Percentiles rank a stretch among this genome's conserved stretches.
Evolutionary conservation across 768 basidiomycete species (phyloP).

Genomic region (Tremella fuciformis): DNA sequence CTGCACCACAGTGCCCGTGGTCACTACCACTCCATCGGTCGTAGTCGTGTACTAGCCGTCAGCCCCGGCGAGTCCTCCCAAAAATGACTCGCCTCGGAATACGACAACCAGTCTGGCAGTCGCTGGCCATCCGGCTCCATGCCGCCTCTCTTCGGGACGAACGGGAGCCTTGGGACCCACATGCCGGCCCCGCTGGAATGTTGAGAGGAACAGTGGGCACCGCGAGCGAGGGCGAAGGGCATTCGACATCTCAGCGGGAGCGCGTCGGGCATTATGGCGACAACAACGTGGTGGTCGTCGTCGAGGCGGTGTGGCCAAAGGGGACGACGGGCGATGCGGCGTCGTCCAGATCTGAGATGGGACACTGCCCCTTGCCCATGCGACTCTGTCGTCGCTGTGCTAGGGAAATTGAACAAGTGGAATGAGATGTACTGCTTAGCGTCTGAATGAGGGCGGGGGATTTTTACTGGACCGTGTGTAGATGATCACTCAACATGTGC

Average conservation of each 20-base stretch:
- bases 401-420: not conserved
- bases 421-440: not conserved
- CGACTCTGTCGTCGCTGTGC: not conserved
- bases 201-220: too few relatives aligned
- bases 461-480: not conserved
- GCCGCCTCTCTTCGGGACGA: slow-evolving; percentile 8
- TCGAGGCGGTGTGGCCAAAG: not conserved
- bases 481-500: slow-evolving; percentile 2
- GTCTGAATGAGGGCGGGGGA: not conserved
- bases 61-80: not conserved
- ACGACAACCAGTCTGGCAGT: slow-evolving; percentile 34
- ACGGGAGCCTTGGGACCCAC: not conserved
- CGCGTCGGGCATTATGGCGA: too few relatives aligned
- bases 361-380: not conserved
- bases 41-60: slow-evolving; percentile 15
- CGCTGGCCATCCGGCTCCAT: slow-evolving; percentile 29
- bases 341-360: not conserved
- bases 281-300: not conserved
- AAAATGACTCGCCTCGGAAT: slow-evolving; percentile 22
- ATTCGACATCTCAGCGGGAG: too few relatives aligned
- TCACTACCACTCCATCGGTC: slow-evolving; percentile 15
- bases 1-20: slow-evolving; percentile 23
- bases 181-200: not conserved
- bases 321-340: not conserved
- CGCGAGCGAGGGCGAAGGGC: too few relatives aligned